Evolutionary conservation across 208 protist genomes (phyloP), one percentile per base, ranked within the genome.

Genomic region (Wallacemonas collosoma): DNA sequence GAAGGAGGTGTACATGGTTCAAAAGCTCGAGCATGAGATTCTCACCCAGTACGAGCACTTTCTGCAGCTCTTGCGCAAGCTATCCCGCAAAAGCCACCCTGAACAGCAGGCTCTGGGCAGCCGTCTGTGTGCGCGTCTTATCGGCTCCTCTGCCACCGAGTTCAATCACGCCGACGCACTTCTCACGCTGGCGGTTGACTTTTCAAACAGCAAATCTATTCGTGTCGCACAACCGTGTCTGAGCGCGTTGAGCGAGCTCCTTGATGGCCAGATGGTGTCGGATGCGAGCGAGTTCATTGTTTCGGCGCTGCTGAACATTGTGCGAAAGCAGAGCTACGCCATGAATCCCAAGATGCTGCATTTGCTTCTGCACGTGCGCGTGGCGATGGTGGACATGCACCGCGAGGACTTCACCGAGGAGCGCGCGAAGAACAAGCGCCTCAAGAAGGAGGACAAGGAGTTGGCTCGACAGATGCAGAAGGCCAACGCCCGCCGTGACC

Each of bases 51-150:
- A 97, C 75, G 90, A 93, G 63, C 93, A 97, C 77, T 97, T 97
- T 63, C 82, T 97, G 40, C 93, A 97, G 69, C 81, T 97, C n/a
- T 81, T 97, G 63, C 90, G 90, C 9, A 89, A 90, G 71, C 81
- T 97, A 36, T 89, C 81, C 14, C 79, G 83, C 41, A 97, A 97
- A 79, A 78, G 80, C 26, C 93, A 97, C 78, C 93, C 93, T 5
- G 90, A 97, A 79, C 93, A 97, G 75, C 93, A 97, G 79, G 93
- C 93, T 17, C 88, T 97, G n/a, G 93, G 93, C 26, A 97, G 93
- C 77, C 90, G 93, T 47, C 71, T 97, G 39, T 95, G 90, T 56
- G 85, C 93, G 7, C 74, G 83, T 45, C 85, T 97, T 36, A 78
- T 95, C 43, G 76, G 63, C 54, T 92, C 90, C 56, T 90, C 93